phyloP scores from a whole-genome alignment of 2,329 filamentous ascomycete species.

The Fusarium dimerum region DNA sequence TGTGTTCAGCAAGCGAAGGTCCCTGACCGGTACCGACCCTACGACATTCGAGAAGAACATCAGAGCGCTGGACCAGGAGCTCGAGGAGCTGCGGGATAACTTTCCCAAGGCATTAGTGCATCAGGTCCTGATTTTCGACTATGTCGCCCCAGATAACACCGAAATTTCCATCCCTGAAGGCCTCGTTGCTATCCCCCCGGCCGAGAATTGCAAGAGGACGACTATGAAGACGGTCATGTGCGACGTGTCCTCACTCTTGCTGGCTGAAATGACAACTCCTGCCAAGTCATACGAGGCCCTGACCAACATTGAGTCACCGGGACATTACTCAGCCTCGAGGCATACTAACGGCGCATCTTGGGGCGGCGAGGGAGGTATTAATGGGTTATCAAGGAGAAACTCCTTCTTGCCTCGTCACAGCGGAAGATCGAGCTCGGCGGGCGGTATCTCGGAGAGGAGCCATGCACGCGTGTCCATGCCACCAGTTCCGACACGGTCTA shows the following conservation, averaged over 20 bases:
- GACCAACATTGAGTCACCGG: slow-evolving; percentile 77
- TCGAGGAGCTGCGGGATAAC: slow-evolving; percentile 69
- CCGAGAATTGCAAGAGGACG: slow-evolving; percentile 68
- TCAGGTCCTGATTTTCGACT: slow-evolving; percentile 79
- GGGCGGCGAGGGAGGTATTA: slow-evolving; percentile 40
- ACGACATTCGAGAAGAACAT: slow-evolving; percentile 59
- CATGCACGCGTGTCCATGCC: slow-evolving; percentile 82
- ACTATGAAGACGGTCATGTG: slow-evolving; percentile 82
- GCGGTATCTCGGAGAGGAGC: slow-evolving; percentile 57
- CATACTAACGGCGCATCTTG: slow-evolving; percentile 45
- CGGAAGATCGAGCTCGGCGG: slow-evolving; percentile 56
- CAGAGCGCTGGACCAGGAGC: slow-evolving; percentile 62
- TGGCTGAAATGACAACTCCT: slow-evolving; percentile 74
- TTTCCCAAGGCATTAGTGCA: slow-evolving; percentile 78
- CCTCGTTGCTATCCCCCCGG: slow-evolving; percentile 69
- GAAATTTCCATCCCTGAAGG: slow-evolving; percentile 64
- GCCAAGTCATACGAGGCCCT: slow-evolving; percentile 73
- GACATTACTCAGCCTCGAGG: slow-evolving; percentile 44
- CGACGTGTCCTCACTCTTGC: slow-evolving; percentile 70
- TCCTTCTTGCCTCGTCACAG: slow-evolving; percentile 49
- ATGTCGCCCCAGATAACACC: slow-evolving; percentile 49
- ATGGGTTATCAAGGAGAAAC: slow-evolving; percentile 49
- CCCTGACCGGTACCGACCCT: slow-evolving; percentile 50
- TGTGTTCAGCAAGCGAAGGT: slow-evolving; percentile 56
- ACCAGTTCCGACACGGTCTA: slow-evolving; percentile 54